A percentile compares a stretch with the other conserved stretches of the same genome.
Conservation (phyloP, 176 grass and related monocot genomes). For the Triticum timopheevii region DNA sequence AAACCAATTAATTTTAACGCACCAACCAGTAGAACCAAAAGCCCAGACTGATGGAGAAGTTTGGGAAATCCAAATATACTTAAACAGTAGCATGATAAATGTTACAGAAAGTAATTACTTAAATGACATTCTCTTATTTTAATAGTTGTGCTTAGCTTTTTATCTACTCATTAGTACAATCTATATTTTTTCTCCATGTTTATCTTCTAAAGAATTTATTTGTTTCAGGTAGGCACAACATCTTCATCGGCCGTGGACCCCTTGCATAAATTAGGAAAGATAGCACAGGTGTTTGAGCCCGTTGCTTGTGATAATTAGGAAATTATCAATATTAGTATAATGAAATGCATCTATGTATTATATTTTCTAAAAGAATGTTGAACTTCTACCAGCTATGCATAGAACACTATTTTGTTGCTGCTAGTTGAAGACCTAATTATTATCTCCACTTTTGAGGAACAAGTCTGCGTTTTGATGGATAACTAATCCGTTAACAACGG, state of each 20-base stretch:
- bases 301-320: not conserved
- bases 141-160: not conserved
- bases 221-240: slow-evolving; percentile 66
- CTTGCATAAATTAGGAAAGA: slow-evolving; percentile 49
- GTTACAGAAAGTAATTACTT: not conserved
- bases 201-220: not conserved
- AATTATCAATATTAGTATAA: not conserved
- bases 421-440: not conserved
- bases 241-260: slow-evolving; percentile 73
- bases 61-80: no score
- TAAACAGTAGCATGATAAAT: not conserved
- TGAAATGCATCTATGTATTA: not conserved
- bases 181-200: slow-evolving; percentile 6
- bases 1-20: no score
- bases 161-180: not conserved
- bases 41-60: no score
- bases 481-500: not conserved
- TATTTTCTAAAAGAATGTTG: not conserved
- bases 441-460: not conserved
- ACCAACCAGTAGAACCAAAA: no score
- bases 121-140: not conserved
- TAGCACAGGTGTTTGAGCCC: slow-evolving; percentile 53
- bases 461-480: not conserved
- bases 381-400: slow-evolving; percentile 2
- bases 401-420: not conserved